These are phyloP conservation scores for Wickerhamomyces mucosus DNA, from an alignment of 805 yeast genomes.

Conservation along the genomic window DNA sequence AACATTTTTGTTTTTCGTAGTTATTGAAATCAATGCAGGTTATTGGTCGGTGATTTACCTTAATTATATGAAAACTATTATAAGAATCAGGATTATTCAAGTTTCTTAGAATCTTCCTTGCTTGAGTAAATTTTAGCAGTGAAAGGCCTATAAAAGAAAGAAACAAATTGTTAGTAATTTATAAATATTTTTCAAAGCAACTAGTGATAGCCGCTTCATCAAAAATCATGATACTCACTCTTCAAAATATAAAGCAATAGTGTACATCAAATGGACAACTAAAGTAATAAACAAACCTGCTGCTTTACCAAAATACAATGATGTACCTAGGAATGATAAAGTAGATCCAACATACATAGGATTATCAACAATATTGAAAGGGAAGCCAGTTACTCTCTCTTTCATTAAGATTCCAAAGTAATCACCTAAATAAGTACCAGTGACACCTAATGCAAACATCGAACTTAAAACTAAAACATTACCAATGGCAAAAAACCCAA, in stretches of 20 bases:
- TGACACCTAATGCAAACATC: slow-evolving; percentile 88
- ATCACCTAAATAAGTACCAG: slow-evolving; percentile 96
- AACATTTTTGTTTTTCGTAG: too few species aligned
- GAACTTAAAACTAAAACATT: slow-evolving; percentile 74
- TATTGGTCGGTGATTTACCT: too few species aligned
- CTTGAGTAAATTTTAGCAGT: slow-evolving; percentile 86
- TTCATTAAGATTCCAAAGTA: slow-evolving; percentile 95
- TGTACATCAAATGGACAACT: slow-evolving; percentile 74
- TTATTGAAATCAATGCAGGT: too few species aligned
- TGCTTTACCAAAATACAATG: slow-evolving; percentile 81
- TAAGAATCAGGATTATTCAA: slow-evolving; percentile 8
- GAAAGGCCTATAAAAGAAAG: slow-evolving; percentile 46
- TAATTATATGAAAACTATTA: too few species aligned
- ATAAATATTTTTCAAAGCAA: too few species aligned
- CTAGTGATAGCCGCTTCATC: not conserved
- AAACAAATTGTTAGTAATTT: slow-evolving; percentile 9
- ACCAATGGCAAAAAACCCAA: slow-evolving; percentile 51
- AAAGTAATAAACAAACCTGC: slow-evolving; percentile 71
- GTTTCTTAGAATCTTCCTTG: slow-evolving; percentile 23
- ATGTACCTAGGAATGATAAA: slow-evolving; percentile 83
- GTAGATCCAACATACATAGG: slow-evolving; percentile 97
- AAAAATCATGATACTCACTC: slow-evolving; percentile 32
- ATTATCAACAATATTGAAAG: slow-evolving; percentile 82
- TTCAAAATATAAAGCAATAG: slow-evolving; percentile 76
- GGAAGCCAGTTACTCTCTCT: slow-evolving; percentile 83